Evolutionary conservation across 192 early-diverging fungal species (phyloP), one percentile per base, ranked within the genome.

Genomic region (Mortierella antarctica): DNA sequence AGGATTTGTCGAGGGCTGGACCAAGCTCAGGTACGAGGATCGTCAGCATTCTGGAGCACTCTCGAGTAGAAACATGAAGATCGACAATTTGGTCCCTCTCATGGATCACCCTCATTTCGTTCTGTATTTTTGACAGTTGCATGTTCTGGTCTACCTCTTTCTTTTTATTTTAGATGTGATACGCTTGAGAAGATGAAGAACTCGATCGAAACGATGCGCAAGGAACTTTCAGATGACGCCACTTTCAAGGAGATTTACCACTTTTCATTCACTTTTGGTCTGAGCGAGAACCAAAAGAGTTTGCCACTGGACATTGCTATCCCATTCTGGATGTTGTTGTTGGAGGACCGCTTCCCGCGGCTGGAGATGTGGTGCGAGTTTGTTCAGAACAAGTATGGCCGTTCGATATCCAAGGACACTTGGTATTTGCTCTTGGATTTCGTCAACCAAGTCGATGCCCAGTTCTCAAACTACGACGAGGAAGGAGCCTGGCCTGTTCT

Each of bases 401-500:
- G 91, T 60, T 87, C 93, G 15, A 95, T 96, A 82, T 92, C 91
- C 44, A 90, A 89, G 51, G 94, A 96, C 72, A 95, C 94, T 0
- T 96, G 95, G 95, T 88, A 85, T n/a, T 83, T 92, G 88, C 31
- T 31, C 31, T 84, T 92, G 70, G 94, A 95, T 65, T 95, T 95
- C 81, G 82, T 88, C 20, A 85, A 77, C 57, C 91, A 91, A 67
- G 84, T 85, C 40, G 83, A 91, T 72, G 65, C 83, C 39, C 83
- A 92, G 60, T 85, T 95, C 68, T 73, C 76, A 12, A 92, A 88
- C 58, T 88, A 95, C 77, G 94, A 95, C 67, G 84, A 88, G 8
- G 93, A 94, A 72, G 89, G 93, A 46, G 94, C 94, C 50, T 96
- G 94, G 94, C 94, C 94, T 13, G 89, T 93, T 61, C 82, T 96